Base-by-base conservation (phyloP, 768 basidiomycete genomes). In the Pisolithus tinctorius region DNA sequence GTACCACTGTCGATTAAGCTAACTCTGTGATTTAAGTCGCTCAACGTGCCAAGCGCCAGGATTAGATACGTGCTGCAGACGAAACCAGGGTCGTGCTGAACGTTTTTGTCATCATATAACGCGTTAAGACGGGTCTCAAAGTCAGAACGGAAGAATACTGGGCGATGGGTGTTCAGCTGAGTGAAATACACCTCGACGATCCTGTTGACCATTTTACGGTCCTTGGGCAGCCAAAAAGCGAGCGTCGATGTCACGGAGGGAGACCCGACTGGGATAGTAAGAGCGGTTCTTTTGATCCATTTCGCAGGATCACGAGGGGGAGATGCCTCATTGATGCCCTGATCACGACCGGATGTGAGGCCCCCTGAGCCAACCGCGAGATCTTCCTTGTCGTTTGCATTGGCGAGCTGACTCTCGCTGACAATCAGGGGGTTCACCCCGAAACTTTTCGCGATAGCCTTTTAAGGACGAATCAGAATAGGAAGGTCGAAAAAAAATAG, bases 21-120 rank as follows among this genome's bases (percentile, higher is more conserved):
- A 1, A 79, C 82, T 51, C 80, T 82, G 58, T 88, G 80, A 60
- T 88, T 90, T 57, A 90, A 76, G 59, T 91, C 87, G 69, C 83
- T 85, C 56, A 92, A 74, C 1, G 90, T 90, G 3, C 89, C 89
- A 1, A 93, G 76, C 0, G 87, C 89, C 47, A 92, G 69, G 38
- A 92, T 71, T 26, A 92, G 72, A 63, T 92, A 91, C 51, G 86
- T 64, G 64, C 83, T 82, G 68, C 86, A 91, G 4, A 93, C 60
- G 65, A 80, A 88, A 17, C 90, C 90, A 11, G 87, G 85, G 61
- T 92, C 89, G 55, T 81, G 73, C 23, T 80, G 75, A 2, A 74
- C 56, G 30, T 72, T 60, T 6, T 71, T 65, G 44, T 75, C 76
- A 0, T 81, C 76, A 60, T 92, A 93, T n/a, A 89, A 74, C 25